Evolutionary conservation across 2,329 filamentous ascomycete genomes (phyloP), one percentile per base, ranked within the genome.

Genomic region (Hymenoscyphus fraxineus): DNA sequence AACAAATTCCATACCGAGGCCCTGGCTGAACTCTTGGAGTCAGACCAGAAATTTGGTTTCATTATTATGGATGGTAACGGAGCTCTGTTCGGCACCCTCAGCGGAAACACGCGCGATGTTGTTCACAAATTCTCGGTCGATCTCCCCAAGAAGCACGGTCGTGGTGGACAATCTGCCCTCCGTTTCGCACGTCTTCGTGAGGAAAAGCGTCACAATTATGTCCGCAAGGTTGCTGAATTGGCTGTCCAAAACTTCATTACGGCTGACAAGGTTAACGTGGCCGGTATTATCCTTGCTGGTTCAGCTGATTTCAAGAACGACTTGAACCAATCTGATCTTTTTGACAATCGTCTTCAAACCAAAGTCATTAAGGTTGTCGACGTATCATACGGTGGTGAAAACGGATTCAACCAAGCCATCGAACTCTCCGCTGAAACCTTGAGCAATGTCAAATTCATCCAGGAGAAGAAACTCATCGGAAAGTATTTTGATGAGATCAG

Each of bases 41-140:
- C 94, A 19, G 95, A 99, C 78, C 95, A 98, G 81, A 97, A 96
- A 80, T 99, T 99, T 73, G 95, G 95, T 63, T 99, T 99, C 82
- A 99, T 99, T 79, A 89, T 99, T 81, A 99, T 99, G 95, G 95
- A 99, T 77, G 95, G 95, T 82, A 99, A 99, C 80, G 96, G 95
- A 73, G 92, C 95, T 55, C 88, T 99, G 38, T 99, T 99, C 73
- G 95, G 95, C 74, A 99, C 95, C 0, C 84, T 99, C 54, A 97
- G 93, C 75, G 96, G 95, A 72, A 99, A 99, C 80, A 99, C 95
- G 41, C 89, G 95, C 77, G 96, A 99, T 73, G 86, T 99, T 59
- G 85, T 98, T 61, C 95, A 99, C 83, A 99, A 99, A 81, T 97
- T 99, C 82, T 92, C 91, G 22, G 95, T 99, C 78, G 96, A 99